Evolutionary conservation across 2,329 filamentous ascomycete genomes (phyloP).

Genomic region (Talaromyces marneffei): DNA sequence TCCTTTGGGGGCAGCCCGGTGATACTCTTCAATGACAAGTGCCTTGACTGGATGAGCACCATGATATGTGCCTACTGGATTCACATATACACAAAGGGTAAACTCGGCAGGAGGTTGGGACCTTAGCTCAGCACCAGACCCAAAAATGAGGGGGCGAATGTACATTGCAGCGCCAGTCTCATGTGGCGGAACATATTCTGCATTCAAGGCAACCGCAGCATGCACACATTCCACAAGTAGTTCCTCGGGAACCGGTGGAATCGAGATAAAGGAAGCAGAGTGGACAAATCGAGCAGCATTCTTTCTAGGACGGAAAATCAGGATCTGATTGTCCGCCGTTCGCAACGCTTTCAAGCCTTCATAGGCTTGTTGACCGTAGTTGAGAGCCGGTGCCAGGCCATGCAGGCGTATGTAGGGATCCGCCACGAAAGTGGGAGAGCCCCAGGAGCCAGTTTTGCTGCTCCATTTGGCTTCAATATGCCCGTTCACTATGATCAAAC

Average conservation of each 20-base stretch:
- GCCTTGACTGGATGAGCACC: constrained; percentile 16
- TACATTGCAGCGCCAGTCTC: constrained; percentile 28
- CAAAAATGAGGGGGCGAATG: constrained; percentile 32
- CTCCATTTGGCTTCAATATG: constrained; percentile 50
- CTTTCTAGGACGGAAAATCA: constrained; percentile 24
- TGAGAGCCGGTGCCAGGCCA: constrained; percentile 49
- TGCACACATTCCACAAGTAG: constrained; percentile 21
- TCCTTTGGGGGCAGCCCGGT: constrained; percentile 31
- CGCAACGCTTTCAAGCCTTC: background rate
- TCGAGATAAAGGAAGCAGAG: constrained; percentile 25
- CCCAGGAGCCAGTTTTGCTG: constrained; percentile 48
- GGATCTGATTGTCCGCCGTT: background rate
- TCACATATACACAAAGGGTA: constrained; percentile 29
- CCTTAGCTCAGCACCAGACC: constrained; percentile 22
- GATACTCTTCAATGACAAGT: constrained; percentile 31
- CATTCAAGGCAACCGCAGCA: background rate
- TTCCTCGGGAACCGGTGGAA: constrained; percentile 26
- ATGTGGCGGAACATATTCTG: constrained; percentile 15
- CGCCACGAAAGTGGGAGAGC: constrained; percentile 45
- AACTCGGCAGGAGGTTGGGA: constrained; percentile 22
- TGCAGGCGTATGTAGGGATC: constrained; percentile 51
- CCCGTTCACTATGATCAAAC: background rate
- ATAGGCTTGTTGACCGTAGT: constrained; percentile 37
- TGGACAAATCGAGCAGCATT: constrained; percentile 27
- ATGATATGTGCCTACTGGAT: constrained; percentile 14